These are phyloP conservation scores for Cryphonectria carpinicola DNA, from an alignment of 2,329 filamentous ascomycete species.

Conservation along the genomic window DNA sequence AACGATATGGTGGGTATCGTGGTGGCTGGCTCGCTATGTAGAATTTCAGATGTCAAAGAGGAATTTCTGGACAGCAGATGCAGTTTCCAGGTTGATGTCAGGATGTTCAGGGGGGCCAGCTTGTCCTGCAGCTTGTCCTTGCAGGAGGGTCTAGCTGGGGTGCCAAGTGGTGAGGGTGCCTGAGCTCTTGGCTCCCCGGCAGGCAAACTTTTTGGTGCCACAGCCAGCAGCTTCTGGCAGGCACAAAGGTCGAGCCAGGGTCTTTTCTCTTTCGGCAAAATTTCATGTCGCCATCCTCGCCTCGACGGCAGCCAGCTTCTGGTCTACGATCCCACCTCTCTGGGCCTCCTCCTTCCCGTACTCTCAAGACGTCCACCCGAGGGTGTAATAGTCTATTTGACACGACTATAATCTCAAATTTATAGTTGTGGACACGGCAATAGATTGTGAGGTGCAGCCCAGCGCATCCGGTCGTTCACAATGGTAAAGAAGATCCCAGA, in stretches of 20 bases:
- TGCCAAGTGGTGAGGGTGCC: not conserved
- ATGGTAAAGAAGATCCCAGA: constrained; percentile 35
- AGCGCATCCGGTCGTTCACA: constrained; percentile 19
- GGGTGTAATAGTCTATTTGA: not conserved
- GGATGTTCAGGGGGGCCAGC: constrained; percentile 26
- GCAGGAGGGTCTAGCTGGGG: not conserved
- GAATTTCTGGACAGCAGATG: constrained; percentile 12
- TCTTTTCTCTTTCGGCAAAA: constrained; percentile 25
- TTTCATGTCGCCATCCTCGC: constrained; percentile 25
- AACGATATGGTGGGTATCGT: not conserved
- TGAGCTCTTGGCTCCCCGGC: not conserved
- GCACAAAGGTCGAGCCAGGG: constrained; percentile 23
- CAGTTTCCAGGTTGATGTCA: constrained; percentile 13
- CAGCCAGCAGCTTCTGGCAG: constrained; percentile 11
- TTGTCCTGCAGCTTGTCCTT: constrained; percentile 21
- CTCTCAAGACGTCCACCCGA: not conserved
- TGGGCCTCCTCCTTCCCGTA: not conserved
- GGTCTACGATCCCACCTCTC: constrained; percentile 14
- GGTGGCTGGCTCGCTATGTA: not conserved
- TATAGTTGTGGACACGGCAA: not conserved
- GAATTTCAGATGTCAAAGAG: not conserved
- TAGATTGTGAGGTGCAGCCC: not conserved
- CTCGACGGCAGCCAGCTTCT: constrained; percentile 1
- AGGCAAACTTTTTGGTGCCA: constrained; percentile 1
- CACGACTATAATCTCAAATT: not conserved